Base-by-base conservation (phyloP, 768 basidiomycete genomes). In the Trametes villosa region DNA sequence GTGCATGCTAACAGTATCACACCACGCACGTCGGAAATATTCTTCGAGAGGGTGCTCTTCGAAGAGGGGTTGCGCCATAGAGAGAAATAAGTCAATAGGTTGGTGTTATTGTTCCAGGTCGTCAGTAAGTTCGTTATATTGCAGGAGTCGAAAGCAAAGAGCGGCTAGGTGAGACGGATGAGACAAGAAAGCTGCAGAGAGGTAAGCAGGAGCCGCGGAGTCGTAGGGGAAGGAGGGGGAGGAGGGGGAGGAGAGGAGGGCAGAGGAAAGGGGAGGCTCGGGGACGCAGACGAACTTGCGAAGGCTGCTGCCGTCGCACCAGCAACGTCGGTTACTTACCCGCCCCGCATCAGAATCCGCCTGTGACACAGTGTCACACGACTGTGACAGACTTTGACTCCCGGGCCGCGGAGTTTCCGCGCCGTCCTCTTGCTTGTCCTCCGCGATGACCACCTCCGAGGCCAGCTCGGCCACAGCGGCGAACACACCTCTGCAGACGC, bases 11-110 rank as follows among this genome's bases (percentile, higher is more conserved):
- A 13, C 2, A 30, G 20, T 17, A 30, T 11, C 0, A 34, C 12
- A 5, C 15, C 20, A 72, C 78, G 50, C 41, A 88, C 90, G 84
- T 80, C 82, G 77, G 55, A 92, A 76, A 73, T 92, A 92, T 66
- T 85, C 81, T 67, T 87, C 84, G 42, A 92, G 80, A 42, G 90
- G 90, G 67, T 91, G 88, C 62, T 89, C 85, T 65, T 90, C 86
- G 74, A 89, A 90, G 62, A 91, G 72, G 59, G 90, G 80, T 78
- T 91, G 87, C 34, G 90, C 90, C 90, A 92, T 92, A 59, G 51
- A 49, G 53, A 55, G 50, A 34, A 26, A 56, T 57, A 38, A 47
- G 58, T 52, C 40, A 57, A 40, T 57, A 52, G 29, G 34, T 17
- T 47, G 52, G 49, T 41, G 46, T 44, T 46, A 48, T 52, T 24